Conservation (phyloP, 2,329 filamentous ascomycete genomes). For the Penicillium sp. region DNA sequence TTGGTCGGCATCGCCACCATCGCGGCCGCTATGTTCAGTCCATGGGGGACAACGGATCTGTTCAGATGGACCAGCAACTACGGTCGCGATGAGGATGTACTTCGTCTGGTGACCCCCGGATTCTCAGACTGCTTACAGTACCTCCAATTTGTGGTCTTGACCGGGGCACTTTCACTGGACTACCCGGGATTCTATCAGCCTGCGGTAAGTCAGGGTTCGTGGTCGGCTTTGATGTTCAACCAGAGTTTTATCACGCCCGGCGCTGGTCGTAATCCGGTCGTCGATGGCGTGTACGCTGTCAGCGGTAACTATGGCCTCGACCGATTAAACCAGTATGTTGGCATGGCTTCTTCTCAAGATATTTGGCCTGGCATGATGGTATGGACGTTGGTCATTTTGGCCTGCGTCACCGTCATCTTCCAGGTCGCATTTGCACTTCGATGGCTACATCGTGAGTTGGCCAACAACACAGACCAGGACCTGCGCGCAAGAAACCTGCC, state of each 20-base stretch:
- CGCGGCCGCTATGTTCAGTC: conserved; percentile 83
- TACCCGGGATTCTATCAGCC: conserved; percentile 97
- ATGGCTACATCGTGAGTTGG: conserved; percentile 73
- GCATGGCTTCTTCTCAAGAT: conserved; percentile 73
- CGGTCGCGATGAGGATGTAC: conserved; percentile 85
- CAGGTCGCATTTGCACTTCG: conserved; percentile 76
- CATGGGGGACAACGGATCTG: conserved; percentile 87
- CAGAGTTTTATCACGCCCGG: conserved; percentile 77
- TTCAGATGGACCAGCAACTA: conserved; percentile 99
- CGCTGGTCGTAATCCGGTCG: conserved; percentile 65
- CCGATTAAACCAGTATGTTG: conserved; percentile 75
- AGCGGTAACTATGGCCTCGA: conserved; percentile 80
- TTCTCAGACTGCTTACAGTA: conserved; percentile 98
- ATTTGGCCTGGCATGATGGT: conserved; percentile 94
- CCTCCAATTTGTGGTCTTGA: conserved; percentile 87
- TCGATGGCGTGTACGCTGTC: conserved; percentile 84
- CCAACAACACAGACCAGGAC: conserved; percentile 78
- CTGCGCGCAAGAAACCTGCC: conserved; percentile 88
- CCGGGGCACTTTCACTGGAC: conserved; percentile 79
- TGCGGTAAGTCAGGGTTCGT: conserved; percentile 80
- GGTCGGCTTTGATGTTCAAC: conserved; percentile 93
- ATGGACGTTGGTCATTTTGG: conserved; percentile 80
- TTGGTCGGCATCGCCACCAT: conserved; percentile 81
- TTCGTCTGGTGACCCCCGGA: conserved; percentile 90
- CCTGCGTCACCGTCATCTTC: conserved; percentile 65